Evolutionary conservation across 2,329 filamentous ascomycete species (phyloP).

Genomic region (Emergomyces pasteurianus): DNA sequence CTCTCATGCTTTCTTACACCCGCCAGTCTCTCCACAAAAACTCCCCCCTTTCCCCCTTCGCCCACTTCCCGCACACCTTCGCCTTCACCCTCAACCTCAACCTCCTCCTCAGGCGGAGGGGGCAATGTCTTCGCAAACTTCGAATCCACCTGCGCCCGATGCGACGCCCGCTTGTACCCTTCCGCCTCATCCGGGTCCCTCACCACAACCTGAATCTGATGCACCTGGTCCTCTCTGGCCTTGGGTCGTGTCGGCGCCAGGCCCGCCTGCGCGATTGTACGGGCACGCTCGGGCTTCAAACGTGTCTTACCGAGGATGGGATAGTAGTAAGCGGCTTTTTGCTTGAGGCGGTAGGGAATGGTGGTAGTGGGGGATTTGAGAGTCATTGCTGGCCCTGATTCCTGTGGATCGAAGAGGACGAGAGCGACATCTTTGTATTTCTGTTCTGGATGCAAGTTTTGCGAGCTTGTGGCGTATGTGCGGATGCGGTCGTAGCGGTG

Average conservation of each 20-base stretch:
- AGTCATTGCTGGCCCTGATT: conserved; percentile 12
- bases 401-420: conserved; percentile 43
- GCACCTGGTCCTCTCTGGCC: conserved; percentile 38
- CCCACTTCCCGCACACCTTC: conserved; percentile 13
- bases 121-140: conserved; percentile 28
- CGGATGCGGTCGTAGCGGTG: conserved; percentile 47
- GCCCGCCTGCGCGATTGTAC: conserved; percentile 32
- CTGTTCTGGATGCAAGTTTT: conserved; percentile 39
- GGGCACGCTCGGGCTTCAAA: conserved; percentile 39
- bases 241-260: conserved; percentile 26
- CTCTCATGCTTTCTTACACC: conserved; percentile 3
- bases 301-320: conserved; percentile 45
- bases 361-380: not conserved
- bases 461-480: conserved; percentile 48
- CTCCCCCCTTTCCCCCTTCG: conserved; percentile 10
- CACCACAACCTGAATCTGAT: conserved; percentile 41
- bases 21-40: not conserved
- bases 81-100: conserved; percentile 12
- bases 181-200: conserved; percentile 40
- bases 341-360: not conserved
- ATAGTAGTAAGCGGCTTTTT: conserved; percentile 4
- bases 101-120: conserved; percentile 18
- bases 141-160: conserved; percentile 36
- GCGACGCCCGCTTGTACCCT: conserved; percentile 34
- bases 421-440: conserved; percentile 47